A percentile compares a stretch with the other conserved stretches of the same genome.
These are phyloP conservation scores for Neoboletus brunneissimus DNA, from an alignment of 768 basidiomycete genomes.

Conservation along the genomic window DNA sequence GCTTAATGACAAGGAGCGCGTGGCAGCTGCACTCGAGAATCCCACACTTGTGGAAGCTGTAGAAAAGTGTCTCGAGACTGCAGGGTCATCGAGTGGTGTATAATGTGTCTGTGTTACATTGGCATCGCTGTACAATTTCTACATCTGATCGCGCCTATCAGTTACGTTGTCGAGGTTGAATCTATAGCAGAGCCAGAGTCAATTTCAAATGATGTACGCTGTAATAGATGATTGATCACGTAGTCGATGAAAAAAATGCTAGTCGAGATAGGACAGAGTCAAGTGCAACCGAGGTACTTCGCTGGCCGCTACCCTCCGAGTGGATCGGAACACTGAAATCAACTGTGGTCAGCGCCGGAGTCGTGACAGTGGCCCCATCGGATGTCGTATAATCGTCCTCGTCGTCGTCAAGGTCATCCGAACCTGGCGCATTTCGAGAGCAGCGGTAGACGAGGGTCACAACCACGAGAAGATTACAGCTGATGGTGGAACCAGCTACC, in stretches of 20 bases:
- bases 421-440: not conserved
- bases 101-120: slow-evolving; percentile 6
- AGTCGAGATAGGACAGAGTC: not conserved
- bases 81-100: slow-evolving; percentile 4
- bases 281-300: not conserved
- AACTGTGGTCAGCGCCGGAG: slow-evolving; percentile 13
- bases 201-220: not conserved
- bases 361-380: not conserved
- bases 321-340: not conserved
- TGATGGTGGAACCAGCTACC: slow-evolving; percentile 17
- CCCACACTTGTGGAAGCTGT: slow-evolving; percentile 80
- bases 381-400: slow-evolving; percentile 10
- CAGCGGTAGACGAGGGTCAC: slow-evolving; percentile 18
- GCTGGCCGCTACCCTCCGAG: not conserved
- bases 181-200: not conserved
- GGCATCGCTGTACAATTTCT: not conserved
- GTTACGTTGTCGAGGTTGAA: not conserved
- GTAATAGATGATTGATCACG: not conserved
- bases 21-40: slow-evolving; percentile 96
- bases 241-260: not conserved
- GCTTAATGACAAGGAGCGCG: slow-evolving; percentile 97
- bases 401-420: slow-evolving; percentile 1
- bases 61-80: slow-evolving; percentile 66
- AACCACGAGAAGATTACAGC: slow-evolving; percentile 22
- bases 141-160: not conserved